Base-by-base conservation (phyloP, 768 basidiomycete genomes). In the Megacollybia marginata region DNA sequence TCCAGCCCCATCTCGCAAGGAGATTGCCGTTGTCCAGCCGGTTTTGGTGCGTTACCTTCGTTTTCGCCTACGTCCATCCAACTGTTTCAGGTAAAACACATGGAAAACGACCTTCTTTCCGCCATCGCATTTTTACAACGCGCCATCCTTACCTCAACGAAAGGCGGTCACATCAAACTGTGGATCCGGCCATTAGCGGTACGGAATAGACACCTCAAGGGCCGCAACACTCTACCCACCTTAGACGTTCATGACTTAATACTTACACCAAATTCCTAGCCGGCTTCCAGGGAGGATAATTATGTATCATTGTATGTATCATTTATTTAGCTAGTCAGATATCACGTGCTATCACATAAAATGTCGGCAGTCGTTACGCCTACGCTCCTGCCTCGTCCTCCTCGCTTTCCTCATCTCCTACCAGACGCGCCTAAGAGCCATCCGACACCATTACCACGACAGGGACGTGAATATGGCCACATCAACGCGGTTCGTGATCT, bases 11-110 rank as follows among this genome's bases (percentile, higher is more conserved):
- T 88, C 91, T 2, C 75, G 92, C 19, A 92, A 87, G 54, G 94
- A 96, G 56, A 83, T 95, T 9, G 85, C 92, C 5, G 78, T 88
- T 23, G 82, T 96, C 2, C 93, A 95, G 59, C 92, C 94, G 19
- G 91, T 95, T 35, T 66, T 95, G 54, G 91, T 92, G 58, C 57
- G 44, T 40, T 44, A 20, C 31, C 42, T 33, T 33, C 47, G n/a
- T 8, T 11, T 23, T 31, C 48, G 13, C 40, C 44, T 28, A 46
- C 47, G 33, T 49, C 48, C 34, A 11, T 42, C 33, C 9, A 9
- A 42, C n/a, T 20, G 23, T 49, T 20, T 43, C 13, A 92, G 88
- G 73, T 88, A 32, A 94, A 95, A 62, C 76, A 82, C 12, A 71
- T 94, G 20, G 92, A 93, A 52, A 73, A 78, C 49, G 91, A 93